Base-by-base conservation (phyloP, 805 yeast genomes). In the Saccharomycopsis malanga region DNA sequence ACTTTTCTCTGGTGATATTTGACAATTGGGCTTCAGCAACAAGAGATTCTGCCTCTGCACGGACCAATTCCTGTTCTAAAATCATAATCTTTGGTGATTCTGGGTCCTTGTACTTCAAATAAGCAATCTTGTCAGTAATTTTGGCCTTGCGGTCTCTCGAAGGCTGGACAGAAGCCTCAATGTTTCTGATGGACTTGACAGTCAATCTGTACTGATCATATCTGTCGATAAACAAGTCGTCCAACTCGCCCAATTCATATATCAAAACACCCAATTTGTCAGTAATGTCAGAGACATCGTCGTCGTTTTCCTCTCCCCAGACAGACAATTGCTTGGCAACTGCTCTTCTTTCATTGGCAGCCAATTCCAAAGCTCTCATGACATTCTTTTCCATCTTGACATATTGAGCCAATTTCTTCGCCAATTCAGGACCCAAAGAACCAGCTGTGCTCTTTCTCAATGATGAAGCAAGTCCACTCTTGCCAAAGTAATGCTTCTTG, bases 21-120 rank as follows among this genome's bases (percentile, higher is more conserved):
- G 91, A 83, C 58, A 87, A 73, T 71, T 87, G 95, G 25, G 94
- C 94, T 70, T 86, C 95, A 42, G 95, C 95, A 58, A 87, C 95
- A 55, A 86, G 72, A 44, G 88, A 81, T 69, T 87, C 95, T 46
- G 95, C 95, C 69, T 87, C 95, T 34, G 93, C 93, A 68, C 95
- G 76, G 50, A 87, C 95, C 62, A 86, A 73, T 67, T 86, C 94
- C 66, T 87, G 94, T 71, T 87, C 94, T 63, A 87, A 72, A 48
- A 85, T 79, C 46, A 79, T 75, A 55, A 86, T 81, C 72, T 83
- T 84, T 56, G 74, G 87, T 36, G 88, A 80, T 67, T 81, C 81
- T 48, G 94, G 91, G 67, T 83, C 88, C 70, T 84, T 84, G 73
- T 84, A 83, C 68, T 85, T 83, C 67, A 84, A 71, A 67, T 79